Percentiles rank a stretch among this genome's conserved stretches.
phyloP scores from a whole-genome alignment of 2,329 filamentous ascomycete species.

The Penicillium sp. region DNA sequence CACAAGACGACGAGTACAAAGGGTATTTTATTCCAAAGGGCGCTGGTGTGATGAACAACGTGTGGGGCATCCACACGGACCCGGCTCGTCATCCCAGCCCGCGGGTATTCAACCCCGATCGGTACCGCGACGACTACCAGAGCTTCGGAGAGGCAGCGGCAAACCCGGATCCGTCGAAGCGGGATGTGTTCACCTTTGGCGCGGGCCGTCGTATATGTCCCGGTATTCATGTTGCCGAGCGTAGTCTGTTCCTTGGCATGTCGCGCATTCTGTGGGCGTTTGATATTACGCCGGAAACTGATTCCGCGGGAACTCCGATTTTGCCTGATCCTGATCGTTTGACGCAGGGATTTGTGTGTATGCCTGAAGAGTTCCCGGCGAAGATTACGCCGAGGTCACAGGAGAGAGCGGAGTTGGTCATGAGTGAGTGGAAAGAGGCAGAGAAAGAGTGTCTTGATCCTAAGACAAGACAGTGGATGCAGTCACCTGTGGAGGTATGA shows the following conservation, averaged over 20 bases:
- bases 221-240: constrained; percentile 57
- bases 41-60: constrained; percentile 48
- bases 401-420: constrained; percentile 28
- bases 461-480: constrained; percentile 13
- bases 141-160: constrained; percentile 35
- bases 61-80: constrained; percentile 48
- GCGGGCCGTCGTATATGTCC: constrained; percentile 59
- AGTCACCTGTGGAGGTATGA: constrained; percentile 4
- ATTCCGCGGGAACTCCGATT: constrained; percentile 35
- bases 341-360: constrained; percentile 47
- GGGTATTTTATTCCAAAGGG: constrained; percentile 52
- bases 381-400: constrained; percentile 38
- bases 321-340: constrained; percentile 42
- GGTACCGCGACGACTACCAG: constrained; percentile 35
- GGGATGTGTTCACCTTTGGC: constrained; percentile 58
- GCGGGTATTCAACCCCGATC: constrained; percentile 42
- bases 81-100: constrained; percentile 43
- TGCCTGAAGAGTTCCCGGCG: constrained; percentile 43
- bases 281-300: constrained; percentile 35
- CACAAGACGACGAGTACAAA: constrained; percentile 51
- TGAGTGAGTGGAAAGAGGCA: constrained; percentile 14
- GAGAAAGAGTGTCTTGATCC: constrained; percentile 13
- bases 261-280: constrained; percentile 53
- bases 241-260: constrained; percentile 50
- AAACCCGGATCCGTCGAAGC: constrained; percentile 43